Percentiles rank a stretch among this genome's conserved stretches.
phyloP scores from a whole-genome alignment of 495 filamentous ascomycete species.

The Aspergillus egyptiacus region DNA sequence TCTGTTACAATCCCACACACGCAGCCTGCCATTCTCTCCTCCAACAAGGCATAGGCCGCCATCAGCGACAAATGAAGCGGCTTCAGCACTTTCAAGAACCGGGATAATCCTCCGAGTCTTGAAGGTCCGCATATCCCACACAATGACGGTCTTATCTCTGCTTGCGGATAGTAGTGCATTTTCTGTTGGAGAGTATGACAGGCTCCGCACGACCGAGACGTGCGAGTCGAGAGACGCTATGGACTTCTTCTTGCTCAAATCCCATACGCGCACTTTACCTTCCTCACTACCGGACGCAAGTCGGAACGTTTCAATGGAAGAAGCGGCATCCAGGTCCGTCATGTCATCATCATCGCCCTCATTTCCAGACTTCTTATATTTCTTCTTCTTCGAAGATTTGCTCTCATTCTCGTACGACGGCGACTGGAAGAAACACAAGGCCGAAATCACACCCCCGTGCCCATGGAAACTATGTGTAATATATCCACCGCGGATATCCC shows the following conservation, averaged over 20 bases:
- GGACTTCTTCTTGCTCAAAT: slow-evolving; percentile 75
- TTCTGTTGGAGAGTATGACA: slow-evolving; percentile 71
- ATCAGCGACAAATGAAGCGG: slow-evolving; percentile 67
- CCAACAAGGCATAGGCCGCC: slow-evolving; percentile 71
- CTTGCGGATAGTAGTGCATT: slow-evolving; percentile 80
- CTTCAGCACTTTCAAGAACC: slow-evolving; percentile 78
- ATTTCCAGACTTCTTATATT: slow-evolving; percentile 35
- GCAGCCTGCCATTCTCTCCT: slow-evolving; percentile 73
- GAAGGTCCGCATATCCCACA: slow-evolving; percentile 85
- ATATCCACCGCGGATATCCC: slow-evolving; percentile 88
- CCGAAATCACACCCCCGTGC: slow-evolving; percentile 83
- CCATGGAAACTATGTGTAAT: slow-evolving; percentile 93
- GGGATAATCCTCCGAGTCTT: slow-evolving; percentile 77
- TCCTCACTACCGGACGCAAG: slow-evolving; percentile 90
- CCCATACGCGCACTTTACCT: slow-evolving; percentile 85
- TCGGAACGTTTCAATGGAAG: slow-evolving; percentile 54
- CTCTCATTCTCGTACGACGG: slow-evolving; percentile 32
- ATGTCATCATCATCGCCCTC: slow-evolving; percentile 40
- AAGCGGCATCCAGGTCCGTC: slow-evolving; percentile 31
- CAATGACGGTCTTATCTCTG: slow-evolving; percentile 86
- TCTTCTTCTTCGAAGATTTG: slow-evolving; percentile 31
- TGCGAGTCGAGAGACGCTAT: slow-evolving; percentile 80
- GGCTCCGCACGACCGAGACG: slow-evolving; percentile 79
- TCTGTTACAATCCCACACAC: slow-evolving; percentile 72
- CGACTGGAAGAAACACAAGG: slow-evolving; percentile 84